A percentile compares a stretch with the other conserved stretches of the same genome.
These are phyloP conservation scores for Raddia guianensis DNA, from an alignment of 176 grass and related monocot species.

Conservation along the genomic window DNA sequence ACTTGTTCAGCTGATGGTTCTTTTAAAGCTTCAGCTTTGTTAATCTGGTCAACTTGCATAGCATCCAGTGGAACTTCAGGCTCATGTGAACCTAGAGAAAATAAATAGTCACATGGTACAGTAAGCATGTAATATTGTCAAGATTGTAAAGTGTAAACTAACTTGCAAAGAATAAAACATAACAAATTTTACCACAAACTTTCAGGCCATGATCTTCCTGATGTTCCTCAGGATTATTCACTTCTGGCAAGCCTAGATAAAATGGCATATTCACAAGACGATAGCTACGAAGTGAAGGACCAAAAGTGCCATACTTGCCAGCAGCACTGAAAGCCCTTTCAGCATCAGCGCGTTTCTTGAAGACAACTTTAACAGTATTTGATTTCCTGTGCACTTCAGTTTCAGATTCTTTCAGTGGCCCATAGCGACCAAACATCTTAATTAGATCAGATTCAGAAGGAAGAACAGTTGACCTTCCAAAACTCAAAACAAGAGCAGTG, in stretches of 20 bases:
- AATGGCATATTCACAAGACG: conserved; percentile 73
- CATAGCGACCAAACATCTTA: conserved; percentile 84
- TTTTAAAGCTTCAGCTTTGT: conserved; percentile 27
- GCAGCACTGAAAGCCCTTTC: conserved; percentile 84
- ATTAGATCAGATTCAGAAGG: conserved; percentile 74
- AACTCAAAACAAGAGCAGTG: conserved; percentile 88
- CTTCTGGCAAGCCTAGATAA: conserved; percentile 35
- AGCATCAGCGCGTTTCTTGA: conserved; percentile 87
- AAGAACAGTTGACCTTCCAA: conserved; percentile 64
- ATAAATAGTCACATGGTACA: conserved; percentile 19
- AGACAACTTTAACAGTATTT: conserved; percentile 73
- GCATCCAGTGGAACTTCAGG: conserved; percentile 21
- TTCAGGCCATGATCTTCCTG: conserved; percentile 35
- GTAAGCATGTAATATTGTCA: conserved; percentile 33
- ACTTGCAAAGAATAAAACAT: conserved; percentile 16
- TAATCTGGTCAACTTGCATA: conserved; percentile 36
- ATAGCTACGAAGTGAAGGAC: conserved; percentile 83
- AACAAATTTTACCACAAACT: conserved; percentile 42
- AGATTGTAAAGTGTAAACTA: conserved; percentile 11
- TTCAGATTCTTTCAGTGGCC: conserved; percentile 75
- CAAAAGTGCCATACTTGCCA: conserved; percentile 78
- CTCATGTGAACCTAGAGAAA: conserved; percentile 42
- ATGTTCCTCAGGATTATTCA: conserved; percentile 42
- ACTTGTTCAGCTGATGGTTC: conserved; percentile 21
- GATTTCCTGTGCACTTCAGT: conserved; percentile 64